phyloP scores from a whole-genome alignment of 805 yeast species.

The Kregervanrija pseudodelftensis region DNA sequence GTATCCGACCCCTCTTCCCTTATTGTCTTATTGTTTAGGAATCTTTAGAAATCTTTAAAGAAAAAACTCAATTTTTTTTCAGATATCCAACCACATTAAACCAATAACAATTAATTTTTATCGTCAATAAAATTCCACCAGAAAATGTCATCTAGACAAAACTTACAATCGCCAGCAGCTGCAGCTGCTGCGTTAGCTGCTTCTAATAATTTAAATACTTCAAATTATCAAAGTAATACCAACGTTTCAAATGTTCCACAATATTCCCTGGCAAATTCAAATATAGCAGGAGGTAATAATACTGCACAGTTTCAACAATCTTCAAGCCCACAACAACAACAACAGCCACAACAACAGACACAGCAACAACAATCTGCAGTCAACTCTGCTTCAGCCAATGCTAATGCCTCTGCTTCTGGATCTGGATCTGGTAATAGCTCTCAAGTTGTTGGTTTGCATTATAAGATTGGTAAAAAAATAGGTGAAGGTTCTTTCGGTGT shows the following conservation, averaged over 20 bases:
- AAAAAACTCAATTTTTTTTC: no score
- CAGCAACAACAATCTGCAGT: constrained; percentile 5
- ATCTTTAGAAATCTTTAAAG: no score
- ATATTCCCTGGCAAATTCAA: constrained; percentile 11
- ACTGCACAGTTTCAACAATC: constrained; percentile 10
- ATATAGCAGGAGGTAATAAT: not conserved
- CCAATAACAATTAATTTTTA: no score
- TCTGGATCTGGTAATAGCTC: constrained; percentile 30
- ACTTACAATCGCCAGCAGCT: constrained; percentile 23
- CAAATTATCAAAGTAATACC: constrained; percentile 15
- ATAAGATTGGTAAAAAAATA: constrained; percentile 92
- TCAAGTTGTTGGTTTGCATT: constrained; percentile 87
- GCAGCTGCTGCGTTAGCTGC: constrained; percentile 31
- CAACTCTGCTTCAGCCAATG: constrained; percentile 4
- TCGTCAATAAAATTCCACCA: no score
- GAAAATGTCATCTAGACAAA: constrained; percentile 20
- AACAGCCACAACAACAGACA: constrained; percentile 8
- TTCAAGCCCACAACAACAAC: constrained; percentile 10
- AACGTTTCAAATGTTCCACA: constrained; percentile 25
- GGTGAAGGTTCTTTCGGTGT: constrained; percentile 99
- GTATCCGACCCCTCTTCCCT: no score
- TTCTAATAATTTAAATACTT: constrained; percentile 16
- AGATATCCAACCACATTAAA: no score
- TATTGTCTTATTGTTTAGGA: no score
- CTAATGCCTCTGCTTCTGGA: constrained; percentile 10